Evolutionary conservation across 352 stramenopile species (phyloP), one percentile per base, ranked within the genome.

Genomic region (Blastocystis sp.): DNA sequence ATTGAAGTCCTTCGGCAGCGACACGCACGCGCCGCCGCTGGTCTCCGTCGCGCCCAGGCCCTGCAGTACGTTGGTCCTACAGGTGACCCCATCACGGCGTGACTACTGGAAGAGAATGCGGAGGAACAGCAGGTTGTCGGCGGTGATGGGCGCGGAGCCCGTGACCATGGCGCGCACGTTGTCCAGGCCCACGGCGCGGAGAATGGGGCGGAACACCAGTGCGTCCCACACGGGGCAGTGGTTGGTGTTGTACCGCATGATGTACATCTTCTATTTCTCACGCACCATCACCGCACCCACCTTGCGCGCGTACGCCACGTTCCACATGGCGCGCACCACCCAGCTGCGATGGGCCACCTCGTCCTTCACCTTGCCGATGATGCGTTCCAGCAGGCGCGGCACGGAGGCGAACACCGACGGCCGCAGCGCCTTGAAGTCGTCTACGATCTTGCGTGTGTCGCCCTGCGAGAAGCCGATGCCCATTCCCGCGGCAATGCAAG

Each of bases 21-120:
- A 77, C 40, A 74, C 62, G 56, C 77, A 94, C 0, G 93, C 90
- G n/a, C 90, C 92, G 0, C 93, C 95, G 41, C 93, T 90, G 38
- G 94, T 97, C 90, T 98, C 95, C 0, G 95, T 98, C 88, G 98
- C 92, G 9, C 96, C 96, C 87, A 98, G 98, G 52, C 95, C 95
- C 89, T 98, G 94, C 0, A 96, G 89, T 1, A 98, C 93, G 2
- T 92, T 92, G 97, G 93, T 21, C 91, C 89, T 81, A 91, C 92
- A 65, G 92, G 89, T 61, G 94, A 91, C 4, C 94, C 92, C 90
- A 62, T 94, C 94, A 0, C 97, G 94, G 91, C 98, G 94, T 1
- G 93, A 91, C 2, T 92, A 93, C 66, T 91, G 94, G 38, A 93
- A 91, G 86, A 95, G 92, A 70, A 92, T 90, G 17, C 71, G 71